Evolutionary conservation across 2,329 filamentous ascomycete genomes (phyloP).

Genomic region (Thermothelomyces thermophilus): DNA sequence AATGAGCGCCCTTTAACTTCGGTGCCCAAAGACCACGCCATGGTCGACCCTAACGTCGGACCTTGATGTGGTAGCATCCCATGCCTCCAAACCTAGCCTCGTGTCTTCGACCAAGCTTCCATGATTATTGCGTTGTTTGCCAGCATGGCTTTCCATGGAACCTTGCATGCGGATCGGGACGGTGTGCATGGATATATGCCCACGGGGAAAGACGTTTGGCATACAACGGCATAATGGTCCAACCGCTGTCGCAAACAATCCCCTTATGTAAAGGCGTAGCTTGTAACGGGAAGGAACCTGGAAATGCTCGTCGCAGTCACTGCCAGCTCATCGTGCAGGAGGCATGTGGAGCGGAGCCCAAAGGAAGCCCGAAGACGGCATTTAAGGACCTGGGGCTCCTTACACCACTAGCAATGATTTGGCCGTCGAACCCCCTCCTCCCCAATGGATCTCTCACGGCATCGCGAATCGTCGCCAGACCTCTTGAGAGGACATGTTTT

Average conservation of each 20-base stretch:
- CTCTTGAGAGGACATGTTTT: neutral
- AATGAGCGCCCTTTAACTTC: too few species aligned
- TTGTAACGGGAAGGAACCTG: constrained; percentile 22
- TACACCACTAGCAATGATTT: neutral
- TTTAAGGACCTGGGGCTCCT: constrained; percentile 19
- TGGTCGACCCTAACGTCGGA: too few species aligned
- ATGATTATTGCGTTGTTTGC: neutral
- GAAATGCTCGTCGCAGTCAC: constrained; percentile 24
- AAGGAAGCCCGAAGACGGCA: constrained; percentile 18
- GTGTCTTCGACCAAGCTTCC: neutral
- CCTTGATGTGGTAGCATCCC: neutral
- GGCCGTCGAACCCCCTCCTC: neutral
- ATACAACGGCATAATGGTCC: constrained; percentile 21
- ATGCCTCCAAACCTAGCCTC: neutral
- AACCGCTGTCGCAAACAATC: constrained; percentile 19
- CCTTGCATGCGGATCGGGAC: constrained; percentile 13
- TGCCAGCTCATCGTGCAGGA: constrained; percentile 34
- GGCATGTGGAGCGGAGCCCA: constrained; percentile 28
- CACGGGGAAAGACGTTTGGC: constrained; percentile 7
- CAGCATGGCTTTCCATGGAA: neutral
- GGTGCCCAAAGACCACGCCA: too few species aligned
- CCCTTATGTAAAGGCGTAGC: constrained; percentile 22
- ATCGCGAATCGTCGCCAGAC: constrained; percentile 3
- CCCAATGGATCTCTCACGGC: neutral
- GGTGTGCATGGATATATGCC: constrained; percentile 4